These are phyloP conservation scores for Hypocrella siamensis DNA, from an alignment of 2,329 filamentous ascomycete genomes.

Conservation along the genomic window DNA sequence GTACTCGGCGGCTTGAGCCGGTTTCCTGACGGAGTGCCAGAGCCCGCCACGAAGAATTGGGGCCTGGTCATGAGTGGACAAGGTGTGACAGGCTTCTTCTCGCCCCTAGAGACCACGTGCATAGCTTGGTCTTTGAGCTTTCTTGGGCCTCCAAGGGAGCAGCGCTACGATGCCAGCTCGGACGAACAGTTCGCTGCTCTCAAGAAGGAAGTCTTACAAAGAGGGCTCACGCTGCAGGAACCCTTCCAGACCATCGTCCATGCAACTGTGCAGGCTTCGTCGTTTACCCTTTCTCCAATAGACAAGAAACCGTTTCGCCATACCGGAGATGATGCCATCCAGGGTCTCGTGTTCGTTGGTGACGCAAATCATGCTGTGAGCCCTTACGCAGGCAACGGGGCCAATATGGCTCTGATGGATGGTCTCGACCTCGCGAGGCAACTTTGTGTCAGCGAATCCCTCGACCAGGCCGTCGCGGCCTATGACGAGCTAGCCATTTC, in stretches of 20 bases:
- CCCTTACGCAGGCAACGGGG: conserved; percentile 32
- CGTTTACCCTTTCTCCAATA: conserved; percentile 22
- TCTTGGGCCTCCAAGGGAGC: conserved; percentile 7
- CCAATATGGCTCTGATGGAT: conserved; percentile 30
- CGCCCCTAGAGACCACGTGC: conserved; percentile 20
- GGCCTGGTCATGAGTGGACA: conserved; percentile 17
- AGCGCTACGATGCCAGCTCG: conserved; percentile 6
- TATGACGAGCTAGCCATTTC: too few relatives aligned
- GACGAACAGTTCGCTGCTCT: conserved; percentile 13
- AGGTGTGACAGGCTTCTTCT: conserved; percentile 22
- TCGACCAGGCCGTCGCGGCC: conserved; percentile 12
- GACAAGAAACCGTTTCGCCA: conserved; percentile 30
- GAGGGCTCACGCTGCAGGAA: conserved; percentile 19
- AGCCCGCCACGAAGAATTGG: conserved; percentile 16
- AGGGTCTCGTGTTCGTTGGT: conserved; percentile 27
- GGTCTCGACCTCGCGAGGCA: conserved; percentile 28
- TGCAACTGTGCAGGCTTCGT: conserved; percentile 19
- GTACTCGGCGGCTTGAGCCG: conserved; percentile 16
- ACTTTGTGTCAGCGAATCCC: conserved; percentile 12
- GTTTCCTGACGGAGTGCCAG: conserved; percentile 15
- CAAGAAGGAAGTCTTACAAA: conserved; percentile 12
- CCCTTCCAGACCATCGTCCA: conserved; percentile 23
- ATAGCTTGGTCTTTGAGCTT: conserved; percentile 23
- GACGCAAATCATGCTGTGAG: conserved; percentile 34
- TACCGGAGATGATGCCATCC: conserved; percentile 6